Base-by-base conservation (phyloP, 139 green algal species). In the Chlorella sp. region DNA sequence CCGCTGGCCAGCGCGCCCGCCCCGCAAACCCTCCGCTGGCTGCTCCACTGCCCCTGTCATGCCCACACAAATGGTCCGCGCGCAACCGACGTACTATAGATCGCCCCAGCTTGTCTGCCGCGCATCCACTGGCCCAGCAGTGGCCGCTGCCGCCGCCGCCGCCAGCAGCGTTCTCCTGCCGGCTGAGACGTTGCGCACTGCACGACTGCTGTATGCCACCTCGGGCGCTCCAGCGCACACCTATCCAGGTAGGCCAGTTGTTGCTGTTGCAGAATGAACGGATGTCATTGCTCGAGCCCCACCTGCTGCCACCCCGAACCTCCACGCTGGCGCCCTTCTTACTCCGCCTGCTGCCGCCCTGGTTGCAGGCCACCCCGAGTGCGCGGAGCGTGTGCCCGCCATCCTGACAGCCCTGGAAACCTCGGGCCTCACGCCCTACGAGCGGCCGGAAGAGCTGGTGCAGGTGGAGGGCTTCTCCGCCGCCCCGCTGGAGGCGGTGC, bases 311-410 rank as follows among this genome's bases (percentile, higher is more conserved):
- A n/a, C n/a, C n/a, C n/a, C n/a, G n/a, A n/a, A n/a, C n/a, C n/a
- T n/a, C n/a, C n/a, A n/a, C n/a, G n/a, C n/a, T n/a, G n/a, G n/a
- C n/a, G n/a, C n/a, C n/a, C n/a, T n/a, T n/a, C n/a, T n/a, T n/a
- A n/a, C n/a, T n/a, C n/a, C n/a, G n/a, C n/a, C 51, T 21, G 51
- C 51, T 60, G 51, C 51, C 51, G 51, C 51, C 51, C n/a, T n/a
- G n/a, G n/a, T n/a, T n/a, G 15, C 51, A 60, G 88, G 88, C 21
- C 93, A 96, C 65, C 81, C 91, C 0, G 93, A 96, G 83, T 92
- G 85, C 20, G 80, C 87, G 25, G 91, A 83, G 7, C 84, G 93
- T 0, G 70, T 94, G 0, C 80, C 84, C 4, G 91, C 93, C n/a
- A 93, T 95, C 28, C 15, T 92, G 2, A 44, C 79, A 21, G 89